Percentiles rank a stretch among this genome's conserved stretches.
Evolutionary conservation across 1,139 yeast genomes (phyloP).

Genomic region (Saccharomyces hybrid): DNA sequence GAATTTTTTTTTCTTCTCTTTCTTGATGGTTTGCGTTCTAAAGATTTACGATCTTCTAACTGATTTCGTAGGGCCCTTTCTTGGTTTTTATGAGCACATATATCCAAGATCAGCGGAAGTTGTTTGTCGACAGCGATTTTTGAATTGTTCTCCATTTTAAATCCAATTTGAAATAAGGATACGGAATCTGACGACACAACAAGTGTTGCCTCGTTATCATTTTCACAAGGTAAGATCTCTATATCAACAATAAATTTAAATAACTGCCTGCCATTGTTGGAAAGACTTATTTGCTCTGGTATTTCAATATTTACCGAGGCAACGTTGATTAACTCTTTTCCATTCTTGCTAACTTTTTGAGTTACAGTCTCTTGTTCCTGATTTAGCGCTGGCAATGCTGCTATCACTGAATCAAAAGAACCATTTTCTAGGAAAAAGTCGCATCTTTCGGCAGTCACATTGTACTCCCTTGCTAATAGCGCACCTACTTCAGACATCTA

Average conservation of each 20-base stretch:
- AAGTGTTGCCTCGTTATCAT: background rate
- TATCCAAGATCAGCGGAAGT: background rate
- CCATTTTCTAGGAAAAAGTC: background rate
- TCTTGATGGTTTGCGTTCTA: background rate
- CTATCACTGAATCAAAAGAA: background rate
- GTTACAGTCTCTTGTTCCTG: background rate
- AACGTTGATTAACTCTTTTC: background rate
- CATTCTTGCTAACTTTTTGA: background rate
- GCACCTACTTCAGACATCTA: background rate
- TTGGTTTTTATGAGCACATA: background rate
- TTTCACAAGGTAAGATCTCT: background rate
- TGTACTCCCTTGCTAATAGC: background rate
- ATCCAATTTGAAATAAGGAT: background rate
- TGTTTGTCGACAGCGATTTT: background rate
- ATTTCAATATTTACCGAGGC: background rate
- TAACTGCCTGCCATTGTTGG: background rate
- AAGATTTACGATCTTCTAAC: background rate
- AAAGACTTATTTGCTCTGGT: background rate
- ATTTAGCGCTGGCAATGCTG: background rate
- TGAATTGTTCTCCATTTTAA: background rate
- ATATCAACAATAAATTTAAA: background rate
- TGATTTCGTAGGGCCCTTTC: background rate
- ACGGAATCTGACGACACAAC: background rate
- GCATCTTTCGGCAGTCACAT: background rate
- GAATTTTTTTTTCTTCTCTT: background rate